These are phyloP conservation scores for Wickerhamiella azyma DNA, from an alignment of 805 yeast species.

Conservation along the genomic window DNA sequence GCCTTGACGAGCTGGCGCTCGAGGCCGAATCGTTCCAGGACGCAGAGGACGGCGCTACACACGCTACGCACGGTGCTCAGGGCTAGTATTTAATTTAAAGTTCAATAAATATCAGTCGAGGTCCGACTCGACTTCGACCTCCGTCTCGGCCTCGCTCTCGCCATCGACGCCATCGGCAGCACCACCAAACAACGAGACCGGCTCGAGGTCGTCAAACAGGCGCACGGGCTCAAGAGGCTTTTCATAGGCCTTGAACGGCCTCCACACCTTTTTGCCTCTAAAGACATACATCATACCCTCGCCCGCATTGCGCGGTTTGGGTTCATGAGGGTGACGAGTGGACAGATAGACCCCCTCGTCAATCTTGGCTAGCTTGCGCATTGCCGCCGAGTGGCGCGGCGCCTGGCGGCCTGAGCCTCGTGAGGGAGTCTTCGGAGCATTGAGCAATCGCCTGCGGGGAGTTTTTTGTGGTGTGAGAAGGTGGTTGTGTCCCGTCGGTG, in stretches of 20 bases:
- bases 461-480: constrained; percentile 12
- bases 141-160: constrained; percentile 15
- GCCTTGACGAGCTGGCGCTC: constrained; percentile 6
- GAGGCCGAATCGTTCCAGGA: constrained; percentile 6
- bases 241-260: constrained; percentile 23
- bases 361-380: not conserved
- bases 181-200: constrained; percentile 14
- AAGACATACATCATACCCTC: constrained; percentile 28
- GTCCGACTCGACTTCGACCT: constrained; percentile 14
- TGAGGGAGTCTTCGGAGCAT: constrained; percentile 16
- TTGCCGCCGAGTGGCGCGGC: not conserved
- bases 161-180: not conserved
- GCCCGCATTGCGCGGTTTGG: not conserved
- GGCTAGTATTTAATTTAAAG: not conserved
- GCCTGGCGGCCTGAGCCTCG: constrained; percentile 20
- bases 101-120: constrained; percentile 9
- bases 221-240: constrained; percentile 15
- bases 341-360: constrained; percentile 6
- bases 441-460: constrained; percentile 16
- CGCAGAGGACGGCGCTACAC: too few relatives aligned
- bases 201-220: constrained; percentile 15
- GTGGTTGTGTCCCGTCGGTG: not conserved
- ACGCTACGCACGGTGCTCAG: too few relatives aligned
- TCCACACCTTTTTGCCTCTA: constrained; percentile 27
- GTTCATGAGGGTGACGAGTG: constrained; percentile 5